Percentiles rank a stretch among this genome's conserved stretches.
These are phyloP conservation scores for Inga laurina DNA, from an alignment of 306 rosid genomes.

Conservation along the genomic window DNA sequence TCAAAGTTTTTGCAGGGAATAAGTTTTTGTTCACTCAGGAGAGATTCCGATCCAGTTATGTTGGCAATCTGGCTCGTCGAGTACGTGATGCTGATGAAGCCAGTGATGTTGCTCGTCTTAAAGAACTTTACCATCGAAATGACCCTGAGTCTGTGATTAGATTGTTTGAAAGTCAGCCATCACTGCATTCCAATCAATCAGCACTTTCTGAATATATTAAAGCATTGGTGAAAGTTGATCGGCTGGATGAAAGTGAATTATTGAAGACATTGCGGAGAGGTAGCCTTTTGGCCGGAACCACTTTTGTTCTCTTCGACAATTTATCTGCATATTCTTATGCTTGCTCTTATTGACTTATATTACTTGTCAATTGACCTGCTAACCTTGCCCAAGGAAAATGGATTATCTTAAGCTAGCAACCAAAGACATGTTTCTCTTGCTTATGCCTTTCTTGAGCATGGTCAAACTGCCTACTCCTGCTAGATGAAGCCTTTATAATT, in stretches of 20 bases:
- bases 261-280: slow-evolving; percentile 83
- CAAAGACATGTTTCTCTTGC: neutral
- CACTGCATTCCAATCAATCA: slow-evolving; percentile 63
- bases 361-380: slow-evolving; percentile 20
- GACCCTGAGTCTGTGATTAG: slow-evolving; percentile 91
- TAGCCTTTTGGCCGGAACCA: slow-evolving; percentile 36
- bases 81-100: slow-evolving; percentile 78
- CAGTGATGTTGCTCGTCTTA: slow-evolving; percentile 70
- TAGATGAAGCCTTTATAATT: neutral
- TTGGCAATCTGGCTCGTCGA: slow-evolving; percentile 73
- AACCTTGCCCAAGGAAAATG: slow-evolving; percentile 10
- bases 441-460: neutral
- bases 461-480: neutral
- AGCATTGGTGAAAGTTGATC: slow-evolving; percentile 77
- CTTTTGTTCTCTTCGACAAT: neutral
- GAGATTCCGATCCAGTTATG: slow-evolving; percentile 74
- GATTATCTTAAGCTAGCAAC: neutral
- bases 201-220: slow-evolving; percentile 87
- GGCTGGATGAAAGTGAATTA: slow-evolving; percentile 84
- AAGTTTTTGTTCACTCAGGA: slow-evolving; percentile 46
- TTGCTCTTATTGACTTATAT: neutral
- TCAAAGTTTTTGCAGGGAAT: slow-evolving; percentile 51
- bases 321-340: slow-evolving; percentile 1
- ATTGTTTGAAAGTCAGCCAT: slow-evolving; percentile 81
- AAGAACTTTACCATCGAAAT: slow-evolving; percentile 70